These are phyloP conservation scores for Biscogniauxia sp. DNA, from an alignment of 2,329 filamentous ascomycete genomes.

Conservation along the genomic window DNA sequence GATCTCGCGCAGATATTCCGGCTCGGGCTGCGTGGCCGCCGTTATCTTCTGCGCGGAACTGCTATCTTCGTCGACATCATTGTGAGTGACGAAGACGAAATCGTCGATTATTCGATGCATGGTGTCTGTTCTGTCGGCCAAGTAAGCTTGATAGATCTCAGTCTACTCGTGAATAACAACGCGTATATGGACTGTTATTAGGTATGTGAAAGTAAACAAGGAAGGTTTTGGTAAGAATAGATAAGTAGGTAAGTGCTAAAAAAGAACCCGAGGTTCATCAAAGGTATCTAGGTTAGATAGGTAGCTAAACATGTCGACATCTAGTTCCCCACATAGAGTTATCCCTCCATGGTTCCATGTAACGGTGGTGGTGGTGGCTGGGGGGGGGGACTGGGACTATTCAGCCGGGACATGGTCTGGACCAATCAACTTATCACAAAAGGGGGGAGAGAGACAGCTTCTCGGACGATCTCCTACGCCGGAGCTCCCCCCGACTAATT, in stretches of 20 bases:
- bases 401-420: background rate
- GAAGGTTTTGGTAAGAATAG: background rate
- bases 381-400: background rate
- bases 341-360: background rate
- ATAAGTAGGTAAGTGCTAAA: too few relatives aligned
- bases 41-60: background rate
- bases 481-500: background rate
- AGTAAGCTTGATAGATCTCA: background rate
- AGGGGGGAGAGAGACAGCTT: background rate
- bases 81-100: slow-evolving; percentile 27
- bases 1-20: slow-evolving; percentile 34
- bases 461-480: too few relatives aligned
- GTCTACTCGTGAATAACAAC: background rate
- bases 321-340: background rate
- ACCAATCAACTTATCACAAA: slow-evolving; percentile 1
- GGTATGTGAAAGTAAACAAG: too few relatives aligned
- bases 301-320: background rate
- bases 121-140: background rate
- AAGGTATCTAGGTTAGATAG: too few relatives aligned
- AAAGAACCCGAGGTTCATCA: background rate
- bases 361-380: background rate
- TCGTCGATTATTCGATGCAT: slow-evolving; percentile 27
- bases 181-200: background rate
- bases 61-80: slow-evolving; percentile 13
- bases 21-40: slow-evolving; percentile 7